Conservation (phyloP, 805 yeast species). For the Cyberlindnera euphorbiiphila region DNA sequence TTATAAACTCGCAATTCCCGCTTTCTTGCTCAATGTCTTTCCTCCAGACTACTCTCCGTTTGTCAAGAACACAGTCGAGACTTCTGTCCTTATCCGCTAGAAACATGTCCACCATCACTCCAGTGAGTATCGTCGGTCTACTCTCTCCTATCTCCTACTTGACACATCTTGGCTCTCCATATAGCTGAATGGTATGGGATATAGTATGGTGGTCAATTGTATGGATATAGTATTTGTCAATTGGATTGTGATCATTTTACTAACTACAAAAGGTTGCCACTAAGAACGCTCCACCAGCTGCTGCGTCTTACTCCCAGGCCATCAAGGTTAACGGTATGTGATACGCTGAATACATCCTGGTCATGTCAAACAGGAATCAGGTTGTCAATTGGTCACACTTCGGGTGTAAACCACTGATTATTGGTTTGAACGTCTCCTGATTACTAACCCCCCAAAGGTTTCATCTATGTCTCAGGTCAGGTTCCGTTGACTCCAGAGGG, state of each 20-base stretch:
- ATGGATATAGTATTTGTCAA: no score
- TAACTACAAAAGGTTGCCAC: constrained; percentile 50
- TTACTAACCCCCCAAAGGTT: constrained; percentile 37
- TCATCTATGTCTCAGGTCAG: constrained; percentile 92
- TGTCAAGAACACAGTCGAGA: constrained; percentile 22
- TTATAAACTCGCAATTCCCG: no score
- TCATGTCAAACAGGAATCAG: neutral
- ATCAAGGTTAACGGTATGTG: constrained; percentile 67
- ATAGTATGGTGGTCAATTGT: no score
- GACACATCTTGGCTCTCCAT: neutral
- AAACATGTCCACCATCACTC: constrained; percentile 33
- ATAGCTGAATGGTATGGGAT: no score
- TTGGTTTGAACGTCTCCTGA: no score
- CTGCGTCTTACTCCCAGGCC: constrained; percentile 96
- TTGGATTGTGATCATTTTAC: no score
- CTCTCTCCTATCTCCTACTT: neutral
- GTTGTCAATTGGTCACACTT: neutral
- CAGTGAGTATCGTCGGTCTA: constrained; percentile 26
- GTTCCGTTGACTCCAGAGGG: constrained; percentile 85
- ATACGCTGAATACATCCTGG: neutral
- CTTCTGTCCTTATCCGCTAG: constrained; percentile 24
- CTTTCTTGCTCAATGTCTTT: constrained; percentile 29
- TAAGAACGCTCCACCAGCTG: constrained; percentile 88
- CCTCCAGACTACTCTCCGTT: constrained; percentile 23
- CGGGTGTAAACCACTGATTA: no score